Evolutionary conservation across 176 grass and related monocot genomes (phyloP), one percentile per base, ranked within the genome.

Genomic region (Raddia distichophylla): DNA sequence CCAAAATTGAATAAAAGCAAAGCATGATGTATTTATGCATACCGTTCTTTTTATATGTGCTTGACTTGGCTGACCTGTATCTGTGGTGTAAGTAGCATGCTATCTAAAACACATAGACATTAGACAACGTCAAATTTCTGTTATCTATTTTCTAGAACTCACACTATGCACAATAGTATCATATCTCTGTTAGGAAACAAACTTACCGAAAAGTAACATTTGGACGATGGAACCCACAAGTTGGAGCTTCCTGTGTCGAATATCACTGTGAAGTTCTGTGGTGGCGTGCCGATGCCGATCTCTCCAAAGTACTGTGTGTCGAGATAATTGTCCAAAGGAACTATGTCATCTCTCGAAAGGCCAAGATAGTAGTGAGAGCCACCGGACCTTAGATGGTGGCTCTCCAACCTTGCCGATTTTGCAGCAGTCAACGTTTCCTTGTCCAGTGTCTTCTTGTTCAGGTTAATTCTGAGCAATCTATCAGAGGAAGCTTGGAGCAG

Each of bases 181-280:
- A 43, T 46, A 75, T 16, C 8, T 69, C 19, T 55, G 10, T 60
- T 7, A 43, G 6, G 15, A 40, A 32, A 60, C 10, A 20, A 71
- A 82, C 89, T 72, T 89, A 94, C 92, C 13, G 85, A 92, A 57
- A 95, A 92, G 32, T 90, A 84, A 66, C 93, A 95, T 86, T 90
- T 95, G 0, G 79, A 77, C 0, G 93, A 95, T 2, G 93, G 87
- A 51, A 95, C 67, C 93, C 93, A 95, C 74, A 95, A 60, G 61
- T 95, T 95, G 19, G 93, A 92, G 83, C 93, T 95, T 56, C 93
- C 93, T 5, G 93, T 95, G 64, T 95, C 93, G 3, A 95, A 95
- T 58, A 95, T 95, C 17, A 95, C 93, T 0, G 90, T 86, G 75
- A 95, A 95, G 48, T 95, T 95, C 57, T 95, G 90, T 4, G 85